Evolutionary conservation across 2,329 filamentous ascomycete genomes (phyloP).

Genomic region (Cladosporium cucumerinum): DNA sequence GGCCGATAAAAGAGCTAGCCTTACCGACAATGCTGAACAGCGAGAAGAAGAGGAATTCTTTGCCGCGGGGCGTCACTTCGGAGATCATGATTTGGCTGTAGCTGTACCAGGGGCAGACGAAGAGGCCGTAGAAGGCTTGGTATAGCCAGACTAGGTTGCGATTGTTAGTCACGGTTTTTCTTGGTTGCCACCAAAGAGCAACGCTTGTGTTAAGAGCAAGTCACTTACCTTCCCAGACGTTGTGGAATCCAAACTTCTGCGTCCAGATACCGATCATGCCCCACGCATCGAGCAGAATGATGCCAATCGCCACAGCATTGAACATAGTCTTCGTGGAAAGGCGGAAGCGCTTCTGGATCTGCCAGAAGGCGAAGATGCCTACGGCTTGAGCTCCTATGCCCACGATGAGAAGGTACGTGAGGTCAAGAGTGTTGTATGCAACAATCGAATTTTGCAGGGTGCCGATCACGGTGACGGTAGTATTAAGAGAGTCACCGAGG

Average conservation of each 20-base stretch:
- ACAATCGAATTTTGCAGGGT: constrained; percentile 65
- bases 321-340: constrained; percentile 67
- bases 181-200: neutral
- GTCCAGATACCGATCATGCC: constrained; percentile 60
- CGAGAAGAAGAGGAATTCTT: constrained; percentile 69
- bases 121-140: constrained; percentile 59
- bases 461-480: constrained; percentile 64
- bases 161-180: neutral
- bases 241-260: constrained; percentile 49
- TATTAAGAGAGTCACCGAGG: constrained; percentile 67
- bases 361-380: constrained; percentile 60
- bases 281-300: constrained; percentile 59
- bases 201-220: neutral
- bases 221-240: constrained; percentile 47
- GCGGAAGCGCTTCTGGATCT: constrained; percentile 56
- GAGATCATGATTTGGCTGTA: constrained; percentile 70
- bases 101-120: constrained; percentile 68
- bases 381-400: constrained; percentile 61
- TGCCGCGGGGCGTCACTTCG: constrained; percentile 64
- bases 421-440: constrained; percentile 60
- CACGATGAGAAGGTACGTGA: constrained; percentile 65
- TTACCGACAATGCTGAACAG: constrained; percentile 68
- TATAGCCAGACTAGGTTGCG: constrained; percentile 29
- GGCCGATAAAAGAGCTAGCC: constrained; percentile 65
- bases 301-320: constrained; percentile 59